phyloP scores from a whole-genome alignment of 306 rosid genomes.

The Acmispon strigosus region DNA sequence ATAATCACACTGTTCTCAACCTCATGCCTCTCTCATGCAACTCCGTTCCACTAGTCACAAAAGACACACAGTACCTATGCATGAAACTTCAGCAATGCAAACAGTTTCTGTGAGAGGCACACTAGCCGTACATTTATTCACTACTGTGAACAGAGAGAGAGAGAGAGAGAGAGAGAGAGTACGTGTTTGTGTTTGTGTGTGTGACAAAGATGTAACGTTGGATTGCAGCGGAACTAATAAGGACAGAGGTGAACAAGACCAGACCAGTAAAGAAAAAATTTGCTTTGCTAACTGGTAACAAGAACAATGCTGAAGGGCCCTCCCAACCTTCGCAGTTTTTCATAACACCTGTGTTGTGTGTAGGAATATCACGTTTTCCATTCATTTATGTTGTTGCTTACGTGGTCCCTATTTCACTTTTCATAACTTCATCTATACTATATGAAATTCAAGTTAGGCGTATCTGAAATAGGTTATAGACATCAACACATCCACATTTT shows the following conservation, averaged over 20 bases:
- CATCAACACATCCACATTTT: not conserved
- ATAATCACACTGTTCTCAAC: conserved; percentile 38
- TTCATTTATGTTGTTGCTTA: not conserved
- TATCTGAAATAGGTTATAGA: not conserved
- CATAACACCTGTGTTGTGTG: not conserved
- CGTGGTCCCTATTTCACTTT: conserved; percentile 17
- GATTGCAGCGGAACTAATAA: conserved; percentile 38
- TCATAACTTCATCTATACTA: not conserved
- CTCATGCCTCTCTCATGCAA: conserved; percentile 36
- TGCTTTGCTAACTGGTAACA: too few species aligned
- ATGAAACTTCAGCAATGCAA: conserved; percentile 74
- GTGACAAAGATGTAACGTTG: conserved; percentile 67
- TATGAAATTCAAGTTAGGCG: not conserved
- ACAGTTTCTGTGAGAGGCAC: conserved; percentile 41
- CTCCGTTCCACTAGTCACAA: conserved; percentile 38
- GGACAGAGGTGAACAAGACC: conserved; percentile 39
- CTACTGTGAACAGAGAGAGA: conserved; percentile 25
- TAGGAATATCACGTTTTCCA: not conserved
- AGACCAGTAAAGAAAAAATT: conserved; percentile 16
- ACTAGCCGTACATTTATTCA: conserved; percentile 48
- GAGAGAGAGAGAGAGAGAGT: conserved; percentile 20
- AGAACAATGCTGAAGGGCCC: conserved; percentile 2
- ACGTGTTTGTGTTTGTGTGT: conserved; percentile 26
- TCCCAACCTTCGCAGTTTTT: conserved; percentile 9
- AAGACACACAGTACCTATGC: conserved; percentile 45